phyloP scores from a whole-genome alignment of 495 filamentous ascomycete species.

The Penicillium parvum region DNA sequence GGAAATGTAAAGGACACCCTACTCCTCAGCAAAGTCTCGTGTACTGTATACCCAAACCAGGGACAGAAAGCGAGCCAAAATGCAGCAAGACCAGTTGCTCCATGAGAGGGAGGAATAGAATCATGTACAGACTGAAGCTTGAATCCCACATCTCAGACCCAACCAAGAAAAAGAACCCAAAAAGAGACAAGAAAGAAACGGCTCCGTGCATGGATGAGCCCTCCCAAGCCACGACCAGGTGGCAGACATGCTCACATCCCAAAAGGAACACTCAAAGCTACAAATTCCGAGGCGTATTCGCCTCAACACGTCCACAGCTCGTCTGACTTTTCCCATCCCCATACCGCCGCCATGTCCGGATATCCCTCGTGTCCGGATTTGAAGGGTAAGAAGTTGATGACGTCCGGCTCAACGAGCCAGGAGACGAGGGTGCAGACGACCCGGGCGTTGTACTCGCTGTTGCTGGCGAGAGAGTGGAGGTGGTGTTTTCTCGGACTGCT shows the following conservation, averaged over 20 bases:
- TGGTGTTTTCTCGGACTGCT: slow-evolving; percentile 4
- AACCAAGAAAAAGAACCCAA: neutral
- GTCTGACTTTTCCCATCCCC: neutral
- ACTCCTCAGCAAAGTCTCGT: no score
- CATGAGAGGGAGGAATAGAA: neutral
- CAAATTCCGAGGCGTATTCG: neutral
- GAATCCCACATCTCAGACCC: neutral
- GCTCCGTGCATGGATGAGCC: neutral
- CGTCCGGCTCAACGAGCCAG: slow-evolving; percentile 30
- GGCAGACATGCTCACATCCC: neutral
- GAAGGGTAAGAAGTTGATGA: slow-evolving; percentile 30
- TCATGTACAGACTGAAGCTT: neutral
- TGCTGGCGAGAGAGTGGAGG: slow-evolving; percentile 1
- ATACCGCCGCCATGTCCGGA: slow-evolving; percentile 10
- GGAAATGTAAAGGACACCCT: no score
- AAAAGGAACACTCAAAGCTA: neutral
- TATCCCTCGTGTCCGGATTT: slow-evolving; percentile 12
- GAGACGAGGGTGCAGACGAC: slow-evolving; percentile 25
- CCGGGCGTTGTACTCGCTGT: slow-evolving; percentile 21
- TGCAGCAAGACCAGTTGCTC: neutral
- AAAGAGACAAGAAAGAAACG: neutral
- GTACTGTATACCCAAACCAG: no score
- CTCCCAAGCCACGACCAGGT: neutral
- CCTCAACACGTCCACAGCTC: neutral
- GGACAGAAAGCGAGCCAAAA: neutral